These are phyloP conservation scores for Glaciozyma antarctica DNA, from an alignment of 768 basidiomycete species.

Conservation along the genomic window DNA sequence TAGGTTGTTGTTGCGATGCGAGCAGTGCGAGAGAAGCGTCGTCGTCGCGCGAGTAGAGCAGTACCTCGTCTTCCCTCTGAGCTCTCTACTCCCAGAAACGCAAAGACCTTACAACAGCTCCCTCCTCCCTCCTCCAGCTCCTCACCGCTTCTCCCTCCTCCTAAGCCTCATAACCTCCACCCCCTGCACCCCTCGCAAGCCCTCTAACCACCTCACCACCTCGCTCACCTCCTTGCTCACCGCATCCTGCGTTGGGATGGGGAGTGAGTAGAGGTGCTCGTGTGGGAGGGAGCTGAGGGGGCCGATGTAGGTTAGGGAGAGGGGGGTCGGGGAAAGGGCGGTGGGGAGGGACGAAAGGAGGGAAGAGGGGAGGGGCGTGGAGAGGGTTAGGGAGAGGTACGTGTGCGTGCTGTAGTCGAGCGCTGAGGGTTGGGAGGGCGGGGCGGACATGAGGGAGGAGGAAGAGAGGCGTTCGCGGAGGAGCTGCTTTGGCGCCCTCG, in stretches of 20 bases:
- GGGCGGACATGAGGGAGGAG: no score
- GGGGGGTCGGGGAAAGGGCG: neutral
- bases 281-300: neutral
- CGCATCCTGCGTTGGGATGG: neutral
- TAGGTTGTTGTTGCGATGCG: slow-evolving; percentile 4
- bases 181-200: neutral
- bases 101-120: no score
- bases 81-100: no score
- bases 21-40: no score
- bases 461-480: no score
- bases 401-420: slow-evolving; percentile 3
- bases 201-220: neutral
- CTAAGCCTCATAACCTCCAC: neutral
- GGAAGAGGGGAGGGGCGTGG: slow-evolving; percentile 1
- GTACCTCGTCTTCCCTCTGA: no score
- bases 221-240: neutral
- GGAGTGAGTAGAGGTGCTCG: neutral
- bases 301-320: neutral
- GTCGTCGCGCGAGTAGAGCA: no score
- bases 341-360: neutral
- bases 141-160: neutral
- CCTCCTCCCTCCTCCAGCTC: no score
- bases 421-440: neutral
- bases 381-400: slow-evolving; percentile 14
- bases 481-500: no score